These are phyloP conservation scores for Zangia roseola DNA, from an alignment of 768 basidiomycete genomes.

Conservation along the genomic window DNA sequence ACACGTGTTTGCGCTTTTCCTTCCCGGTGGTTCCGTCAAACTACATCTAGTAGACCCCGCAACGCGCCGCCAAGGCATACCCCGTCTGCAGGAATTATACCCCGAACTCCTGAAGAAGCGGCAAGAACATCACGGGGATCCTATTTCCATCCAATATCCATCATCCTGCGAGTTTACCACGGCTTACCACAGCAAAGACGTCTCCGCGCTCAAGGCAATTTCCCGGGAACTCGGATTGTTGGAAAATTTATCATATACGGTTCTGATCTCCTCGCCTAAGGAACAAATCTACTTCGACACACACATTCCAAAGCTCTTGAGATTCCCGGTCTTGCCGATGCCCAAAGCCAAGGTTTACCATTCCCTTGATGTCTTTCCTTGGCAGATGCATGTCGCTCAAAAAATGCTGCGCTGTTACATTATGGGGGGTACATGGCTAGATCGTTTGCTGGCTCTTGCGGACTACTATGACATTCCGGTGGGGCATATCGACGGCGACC, in stretches of 20 bases:
- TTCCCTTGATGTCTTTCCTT: conserved; percentile 79
- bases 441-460: conserved; percentile 74
- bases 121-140: conserved; percentile 38
- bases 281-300: conserved; percentile 82
- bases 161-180: conserved; percentile 57
- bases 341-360: conserved; percentile 74
- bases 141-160: conserved; percentile 62
- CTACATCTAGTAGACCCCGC: conserved; percentile 92
- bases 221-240: conserved; percentile 81
- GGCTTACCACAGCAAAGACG: conserved; percentile 76
- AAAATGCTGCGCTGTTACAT: conserved; percentile 88
- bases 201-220: conserved; percentile 79
- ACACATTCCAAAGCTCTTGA: conserved; percentile 63
- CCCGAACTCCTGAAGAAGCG: conserved; percentile 56
- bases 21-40: conserved; percentile 65
- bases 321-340: conserved; percentile 89
- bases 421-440: conserved; percentile 73
- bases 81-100: conserved; percentile 76
- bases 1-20: conserved; percentile 87
- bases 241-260: conserved; percentile 68
- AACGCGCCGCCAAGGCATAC: conserved; percentile 77
- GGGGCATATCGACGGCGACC: conserved; percentile 90
- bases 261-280: conserved; percentile 85
- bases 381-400: conserved; percentile 79
- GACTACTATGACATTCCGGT: conserved; percentile 92